These are phyloP conservation scores for Plenodomus lindquistii DNA, from an alignment of 2,329 filamentous ascomycete species.

Conservation along the genomic window DNA sequence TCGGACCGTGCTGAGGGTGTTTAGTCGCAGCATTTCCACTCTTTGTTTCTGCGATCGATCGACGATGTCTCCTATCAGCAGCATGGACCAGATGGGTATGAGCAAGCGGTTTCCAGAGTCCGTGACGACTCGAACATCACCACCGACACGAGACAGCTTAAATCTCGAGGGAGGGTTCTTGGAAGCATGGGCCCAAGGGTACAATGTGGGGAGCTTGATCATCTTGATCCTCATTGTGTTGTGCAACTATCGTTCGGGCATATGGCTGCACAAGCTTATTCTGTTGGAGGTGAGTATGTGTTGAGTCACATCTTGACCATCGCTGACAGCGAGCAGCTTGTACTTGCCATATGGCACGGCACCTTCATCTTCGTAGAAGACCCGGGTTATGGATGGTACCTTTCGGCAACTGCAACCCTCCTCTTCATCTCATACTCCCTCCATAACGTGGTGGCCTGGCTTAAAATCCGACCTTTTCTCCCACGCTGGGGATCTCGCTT, in stretches of 20 bases:
- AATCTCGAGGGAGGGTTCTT: slow-evolving; percentile 34
- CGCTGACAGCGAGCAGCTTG: slow-evolving; percentile 26
- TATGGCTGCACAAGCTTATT: slow-evolving; percentile 41
- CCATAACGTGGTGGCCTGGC: slow-evolving; percentile 42
- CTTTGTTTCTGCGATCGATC: neutral
- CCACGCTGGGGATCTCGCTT: slow-evolving; percentile 39
- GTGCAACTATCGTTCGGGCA: slow-evolving; percentile 41
- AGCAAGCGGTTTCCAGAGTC: slow-evolving; percentile 23
- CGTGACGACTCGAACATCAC: slow-evolving; percentile 27
- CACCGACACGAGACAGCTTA: slow-evolving; percentile 32
- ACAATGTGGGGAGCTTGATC: slow-evolving; percentile 40
- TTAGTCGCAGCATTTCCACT: neutral
- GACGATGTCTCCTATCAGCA: slow-evolving; percentile 30
- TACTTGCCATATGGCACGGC: slow-evolving; percentile 43
- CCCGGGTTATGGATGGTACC: slow-evolving; percentile 40
- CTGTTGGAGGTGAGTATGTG: slow-evolving; percentile 32
- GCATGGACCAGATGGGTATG: slow-evolving; percentile 9
- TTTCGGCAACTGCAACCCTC: slow-evolving; percentile 38
- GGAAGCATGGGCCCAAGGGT: slow-evolving; percentile 44
- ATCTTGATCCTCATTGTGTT: slow-evolving; percentile 43
- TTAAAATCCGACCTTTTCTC: slow-evolving; percentile 41
- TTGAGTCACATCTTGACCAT: neutral
- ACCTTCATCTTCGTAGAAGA: slow-evolving; percentile 41
- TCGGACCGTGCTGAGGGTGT: neutral
- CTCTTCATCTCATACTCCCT: slow-evolving; percentile 44